Evolutionary conservation across 179 eudicot genomes (phyloP).

Genomic region (Pouteria campechiana): DNA sequence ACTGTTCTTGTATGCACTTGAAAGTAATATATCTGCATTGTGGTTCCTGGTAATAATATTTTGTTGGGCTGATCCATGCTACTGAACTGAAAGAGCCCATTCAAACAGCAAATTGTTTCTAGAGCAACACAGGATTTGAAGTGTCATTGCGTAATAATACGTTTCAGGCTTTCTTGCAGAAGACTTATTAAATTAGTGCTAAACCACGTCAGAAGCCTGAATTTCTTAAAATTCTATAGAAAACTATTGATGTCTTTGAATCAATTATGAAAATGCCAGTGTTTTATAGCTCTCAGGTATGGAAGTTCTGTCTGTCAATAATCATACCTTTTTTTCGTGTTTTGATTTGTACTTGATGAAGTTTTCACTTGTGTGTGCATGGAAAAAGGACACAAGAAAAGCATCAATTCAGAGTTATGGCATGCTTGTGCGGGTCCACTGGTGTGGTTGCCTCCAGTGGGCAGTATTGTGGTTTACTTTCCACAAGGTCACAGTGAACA

Average conservation of each 20-base stretch:
- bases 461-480: constrained; percentile 94
- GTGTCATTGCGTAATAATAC: too few relatives aligned
- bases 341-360: background rate
- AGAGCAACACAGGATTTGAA: too few relatives aligned
- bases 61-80: too few relatives aligned
- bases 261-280: background rate
- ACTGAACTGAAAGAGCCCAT: too few relatives aligned
- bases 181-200: too few relatives aligned
- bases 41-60: too few relatives aligned
- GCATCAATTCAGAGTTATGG: constrained; percentile 86
- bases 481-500: constrained; percentile 99
- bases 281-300: background rate
- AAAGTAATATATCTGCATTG: too few relatives aligned
- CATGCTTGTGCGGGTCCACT: constrained; percentile 99
- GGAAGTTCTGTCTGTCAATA: background rate
- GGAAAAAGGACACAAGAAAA: constrained; percentile 59
- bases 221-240: background rate
- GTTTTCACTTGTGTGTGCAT: background rate
- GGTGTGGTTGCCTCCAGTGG: constrained; percentile 83
- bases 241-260: background rate
- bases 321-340: background rate
- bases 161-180: too few relatives aligned
- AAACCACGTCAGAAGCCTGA: too few relatives aligned
- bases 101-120: too few relatives aligned
- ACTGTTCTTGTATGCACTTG: too few relatives aligned